Evolutionary conservation across 257 asterid species (phyloP), one percentile per base, ranked within the genome.

Genomic region (Fraxinus excelsior): DNA sequence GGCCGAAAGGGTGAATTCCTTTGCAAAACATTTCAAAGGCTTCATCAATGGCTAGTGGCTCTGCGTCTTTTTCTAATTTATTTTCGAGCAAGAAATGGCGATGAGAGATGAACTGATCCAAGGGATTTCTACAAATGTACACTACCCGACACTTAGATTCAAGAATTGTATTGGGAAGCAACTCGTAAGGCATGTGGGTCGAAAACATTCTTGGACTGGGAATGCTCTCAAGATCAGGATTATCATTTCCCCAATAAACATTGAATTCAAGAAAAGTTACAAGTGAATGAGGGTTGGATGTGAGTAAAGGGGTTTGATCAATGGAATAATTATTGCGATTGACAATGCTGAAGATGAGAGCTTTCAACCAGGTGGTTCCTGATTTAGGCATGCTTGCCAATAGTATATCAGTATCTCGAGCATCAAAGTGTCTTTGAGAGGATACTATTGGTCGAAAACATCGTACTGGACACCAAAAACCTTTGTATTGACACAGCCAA

Each of bases 281-380:
- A 8, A 73, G 35, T 16, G 7, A 25, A 19, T 73, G 87, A 3
- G 87, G 76, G 46, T 35, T 78, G 44, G 76, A n/a, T 2, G 60
- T 62, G 53, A 77, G 80, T 23, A 78, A 42, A 21, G 71, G 82
- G 46, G 64, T 77, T 16, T 78, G 46, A 7, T 49, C 65, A 31
- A 67, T 21, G 16, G 78, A 2, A 12, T 37, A 21, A 8, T 34
- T 3, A 16, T 67, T 64, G 37, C 82, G 78, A 49, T 81, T 78
- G 49, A 73, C 25, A 19, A 84, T 71, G 46, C 79, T 81, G 64
- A 81, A 84, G 2, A 56, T 18, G 19, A 84, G 80, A 44, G 82
- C 80, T 38, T 81, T 84, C 13, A 84, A 67, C 85, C 85, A 81
- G 29, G 82, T 84, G 38, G 88, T 81, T 5, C 85, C 82, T 21